Percentiles rank a stretch among this genome's conserved stretches.
phyloP scores from a whole-genome alignment of 1,284 basidiomycete species.

The Pyrrhoderma lamaoense region DNA sequence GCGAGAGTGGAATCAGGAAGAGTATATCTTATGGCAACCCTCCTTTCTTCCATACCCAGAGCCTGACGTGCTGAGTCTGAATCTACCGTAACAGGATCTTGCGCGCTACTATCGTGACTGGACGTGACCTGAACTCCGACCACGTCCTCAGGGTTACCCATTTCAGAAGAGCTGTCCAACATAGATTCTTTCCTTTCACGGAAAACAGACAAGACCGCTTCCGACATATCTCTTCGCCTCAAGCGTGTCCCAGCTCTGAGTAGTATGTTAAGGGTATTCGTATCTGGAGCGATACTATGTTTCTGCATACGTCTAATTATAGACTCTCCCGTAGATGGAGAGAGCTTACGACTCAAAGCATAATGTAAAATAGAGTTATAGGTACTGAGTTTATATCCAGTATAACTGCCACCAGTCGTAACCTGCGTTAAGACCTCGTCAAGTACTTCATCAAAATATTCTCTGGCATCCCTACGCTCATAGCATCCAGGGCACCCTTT shows the following conservation, averaged over 20 bases:
- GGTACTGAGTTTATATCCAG: constrained; percentile 18
- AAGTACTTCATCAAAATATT: constrained; percentile 53
- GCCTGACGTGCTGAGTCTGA: too few relatives aligned
- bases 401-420: background rate
- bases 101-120: background rate
- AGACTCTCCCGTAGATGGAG: constrained; percentile 37
- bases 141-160: background rate
- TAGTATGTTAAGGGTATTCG: constrained; percentile 50
- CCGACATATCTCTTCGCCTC: constrained; percentile 37
- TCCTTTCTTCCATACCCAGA: background rate
- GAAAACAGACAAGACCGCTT: constrained; percentile 26
- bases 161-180: background rate
- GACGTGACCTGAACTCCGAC: background rate
- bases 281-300: constrained; percentile 35
- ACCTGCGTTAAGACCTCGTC: constrained; percentile 33
- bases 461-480: constrained; percentile 38
- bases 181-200: background rate
- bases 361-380: constrained; percentile 65
- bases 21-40: background rate
- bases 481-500: constrained; percentile 23
- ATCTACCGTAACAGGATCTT: too few relatives aligned
- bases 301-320: constrained; percentile 49
- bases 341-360: constrained; percentile 51
- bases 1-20: background rate
- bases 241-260: constrained; percentile 48